Evolutionary conservation across 2,329 filamentous ascomycete genomes (phyloP), one percentile per base, ranked within the genome.

Genomic region (Fusarium duplospermum): DNA sequence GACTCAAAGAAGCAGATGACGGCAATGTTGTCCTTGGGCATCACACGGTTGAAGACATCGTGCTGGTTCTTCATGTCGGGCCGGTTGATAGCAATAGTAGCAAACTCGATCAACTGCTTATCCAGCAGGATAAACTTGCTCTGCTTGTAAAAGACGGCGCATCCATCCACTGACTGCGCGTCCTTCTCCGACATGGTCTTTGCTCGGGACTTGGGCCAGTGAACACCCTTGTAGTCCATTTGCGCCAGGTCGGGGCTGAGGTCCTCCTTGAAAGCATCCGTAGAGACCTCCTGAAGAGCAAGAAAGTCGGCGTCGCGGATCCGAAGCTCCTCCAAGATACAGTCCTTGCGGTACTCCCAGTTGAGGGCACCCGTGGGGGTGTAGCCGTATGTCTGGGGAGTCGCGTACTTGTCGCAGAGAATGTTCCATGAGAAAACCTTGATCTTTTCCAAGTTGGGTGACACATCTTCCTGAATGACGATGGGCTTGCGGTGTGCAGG

Each of bases 1-100:
- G 97, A 98, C 83, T 99, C 96, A 72, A 99, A 90, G 86, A 98
- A 97, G 65, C 93, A 91, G 57, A 98, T 90, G 57, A 98, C 93
- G 18, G 93, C 96, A 82, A 99, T 98, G 81, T 98, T 96, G 87
- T 99, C 96, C 84, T 96, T 94, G 70, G 96, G 95, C 96, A 98
- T 98, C 70, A 99, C 93, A 31, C 96, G 93, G 82, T 99, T 99
- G 88, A 98, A 98, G 66, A 98, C 96, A 79, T 99, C 96, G 80
- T 97, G 94, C 79, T 97, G 94, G 66, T 95, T 94, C 85, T 98
- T 98, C 91, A 98, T 98, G 81, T 98, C 96, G 4, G 95, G 94
- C 74, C 96, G 89, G 81, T 97, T 96, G 83, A 99, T 98, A 74
- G 96, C 96, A 66, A 94, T 94, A 68, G 94, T 93, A 40, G 93